These are phyloP conservation scores for Carex parvula DNA, from an alignment of 176 grass and related monocot genomes.

Conservation along the genomic window DNA sequence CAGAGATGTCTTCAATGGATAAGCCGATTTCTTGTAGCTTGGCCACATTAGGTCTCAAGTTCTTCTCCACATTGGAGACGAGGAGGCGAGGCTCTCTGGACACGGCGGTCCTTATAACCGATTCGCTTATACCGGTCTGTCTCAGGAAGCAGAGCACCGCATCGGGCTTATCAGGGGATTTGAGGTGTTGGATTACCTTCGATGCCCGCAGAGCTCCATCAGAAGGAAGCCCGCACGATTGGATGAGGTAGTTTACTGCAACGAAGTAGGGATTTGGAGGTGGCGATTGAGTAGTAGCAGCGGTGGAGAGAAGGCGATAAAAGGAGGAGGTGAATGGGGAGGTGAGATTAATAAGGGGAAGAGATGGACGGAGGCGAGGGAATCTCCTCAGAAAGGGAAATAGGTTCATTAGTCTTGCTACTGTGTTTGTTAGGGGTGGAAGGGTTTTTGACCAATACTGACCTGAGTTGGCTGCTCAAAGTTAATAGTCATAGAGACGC, in stretches of 20 bases:
- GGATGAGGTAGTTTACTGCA: constrained; percentile 10
- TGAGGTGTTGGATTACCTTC: not conserved
- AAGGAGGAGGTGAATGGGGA: not conserved
- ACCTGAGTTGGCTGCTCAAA: too few relatives aligned
- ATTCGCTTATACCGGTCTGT: not conserved
- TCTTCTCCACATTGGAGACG: not conserved
- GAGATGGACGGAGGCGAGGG: not conserved
- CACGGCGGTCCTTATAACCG: not conserved
- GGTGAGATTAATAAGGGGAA: not conserved
- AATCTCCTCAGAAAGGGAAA: not conserved
- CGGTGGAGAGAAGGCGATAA: not conserved
- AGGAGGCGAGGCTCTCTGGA: not conserved
- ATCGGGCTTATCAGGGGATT: constrained; percentile 13
- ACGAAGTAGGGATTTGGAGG: not conserved
- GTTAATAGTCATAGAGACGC: too few relatives aligned
- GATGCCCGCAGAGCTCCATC: not conserved
- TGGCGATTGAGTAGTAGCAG: not conserved
- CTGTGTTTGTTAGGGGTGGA: not conserved
- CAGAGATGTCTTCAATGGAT: not conserved
- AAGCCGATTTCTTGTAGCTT: not conserved
- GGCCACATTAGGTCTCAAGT: not conserved
- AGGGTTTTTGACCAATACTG: not conserved
- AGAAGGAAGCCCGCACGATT: not conserved
- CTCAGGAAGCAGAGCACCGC: constrained; percentile 4
- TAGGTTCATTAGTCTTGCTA: not conserved